Conservation (phyloP, 345 rosid species). For the Aurinia saxatilis region DNA sequence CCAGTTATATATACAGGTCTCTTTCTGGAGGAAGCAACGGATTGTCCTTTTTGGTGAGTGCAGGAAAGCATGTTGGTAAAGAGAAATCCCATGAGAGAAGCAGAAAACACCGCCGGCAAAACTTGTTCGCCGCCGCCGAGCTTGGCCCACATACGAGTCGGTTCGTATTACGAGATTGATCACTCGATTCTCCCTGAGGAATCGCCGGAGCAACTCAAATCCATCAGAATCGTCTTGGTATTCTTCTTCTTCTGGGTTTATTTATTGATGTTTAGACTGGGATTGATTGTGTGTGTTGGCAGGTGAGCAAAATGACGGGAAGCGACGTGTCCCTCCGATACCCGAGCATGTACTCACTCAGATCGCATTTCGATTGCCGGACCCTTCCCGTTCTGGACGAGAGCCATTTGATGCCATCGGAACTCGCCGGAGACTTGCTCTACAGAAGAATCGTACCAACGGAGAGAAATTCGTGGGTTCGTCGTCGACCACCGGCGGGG, state of each 20-base stretch:
- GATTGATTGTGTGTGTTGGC: neutral
- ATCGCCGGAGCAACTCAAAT: slow-evolving; percentile 54
- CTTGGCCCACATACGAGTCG: slow-evolving; percentile 47
- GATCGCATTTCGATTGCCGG: slow-evolving; percentile 35
- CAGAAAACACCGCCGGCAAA: too few species aligned
- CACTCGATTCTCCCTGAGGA: slow-evolving; percentile 43
- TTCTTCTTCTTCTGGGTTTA: neutral
- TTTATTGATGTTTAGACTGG: too few species aligned
- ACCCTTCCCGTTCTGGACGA: slow-evolving; percentile 65
- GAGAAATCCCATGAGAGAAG: too few species aligned
- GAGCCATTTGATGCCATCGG: slow-evolving; percentile 44
- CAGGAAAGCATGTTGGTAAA: too few species aligned
- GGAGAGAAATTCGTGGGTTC: slow-evolving; percentile 51
- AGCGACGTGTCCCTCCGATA: slow-evolving; percentile 53
- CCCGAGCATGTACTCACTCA: slow-evolving; percentile 56
- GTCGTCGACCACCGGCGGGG: slow-evolving; percentile 31
- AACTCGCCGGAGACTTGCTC: slow-evolving; percentile 54
- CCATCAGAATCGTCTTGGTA: slow-evolving; percentile 68
- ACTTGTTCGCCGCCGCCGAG: too few species aligned
- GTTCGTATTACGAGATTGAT: slow-evolving; percentile 72
- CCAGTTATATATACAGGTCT: too few species aligned
- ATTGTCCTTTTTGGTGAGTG: too few species aligned
- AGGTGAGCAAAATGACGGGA: slow-evolving; percentile 71
- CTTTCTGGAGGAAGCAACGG: too few species aligned
- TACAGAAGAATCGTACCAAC: slow-evolving; percentile 46